Base-by-base conservation (phyloP, 2,329 filamentous ascomycete species). In the Fusarium falciforme region DNA sequence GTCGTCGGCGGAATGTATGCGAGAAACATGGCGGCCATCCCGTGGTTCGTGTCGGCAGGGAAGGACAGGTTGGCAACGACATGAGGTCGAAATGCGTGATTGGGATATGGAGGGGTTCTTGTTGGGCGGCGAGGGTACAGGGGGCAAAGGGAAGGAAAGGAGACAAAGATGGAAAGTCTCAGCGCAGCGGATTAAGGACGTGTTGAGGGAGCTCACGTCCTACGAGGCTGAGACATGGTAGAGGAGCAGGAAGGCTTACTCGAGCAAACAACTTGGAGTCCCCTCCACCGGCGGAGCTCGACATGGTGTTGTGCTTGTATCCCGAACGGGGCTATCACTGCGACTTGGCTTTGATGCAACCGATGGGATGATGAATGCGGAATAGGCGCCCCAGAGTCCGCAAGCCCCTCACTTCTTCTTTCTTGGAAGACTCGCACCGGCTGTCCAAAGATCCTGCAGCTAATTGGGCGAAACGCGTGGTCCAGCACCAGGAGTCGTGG, bases 241-340 rank as follows among this genome's bases (percentile, higher is more conserved):
- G 64, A 63, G 55, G 63, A 69, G 69, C 66, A 61, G 66, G 55
- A 61, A 75, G 68, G 84, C 89, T 88, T 90, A 99, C 96, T 88
- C 96, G 92, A 84, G 96, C 96, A 88, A 99, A 99, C 87, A 99
- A 92, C 91, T 98, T 98, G 87, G 96, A 97, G 91, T 98, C 96
- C 85, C 96, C 95, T 86, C 94, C 94, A 84, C 91, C 78, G 72
- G 80, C 85, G 71, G 87, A 83, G 80, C 82, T 85, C 79, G 89
- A 87, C 89, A 91, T 91, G 80, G 79, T 84, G 82, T 75, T 76
- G 76, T 78, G 71, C 72, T 74, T 79, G 77, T 76, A 78, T 78
- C 71, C 75, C 68, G 60, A 70, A 74, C 66, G 67, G 54, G 72
- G 44, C 44, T 61, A 67, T 69, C 33, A 63, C 31, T 62, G 58